Evolutionary conservation across 1,284 basidiomycete genomes (phyloP).

Genomic region (Trichosporon inkin): DNA sequence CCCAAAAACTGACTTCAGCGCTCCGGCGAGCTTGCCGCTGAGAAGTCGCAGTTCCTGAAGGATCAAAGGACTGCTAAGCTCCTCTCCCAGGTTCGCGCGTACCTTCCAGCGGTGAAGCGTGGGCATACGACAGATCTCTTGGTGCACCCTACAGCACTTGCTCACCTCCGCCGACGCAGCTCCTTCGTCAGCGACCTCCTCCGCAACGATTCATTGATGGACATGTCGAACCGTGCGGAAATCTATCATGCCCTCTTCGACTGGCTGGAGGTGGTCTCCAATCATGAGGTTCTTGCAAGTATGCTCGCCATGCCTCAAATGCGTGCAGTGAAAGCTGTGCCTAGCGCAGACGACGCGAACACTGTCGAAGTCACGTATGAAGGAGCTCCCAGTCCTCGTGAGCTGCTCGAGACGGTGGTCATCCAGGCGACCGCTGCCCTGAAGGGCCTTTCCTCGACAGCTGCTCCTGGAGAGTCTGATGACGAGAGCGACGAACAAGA

Average conservation of each 20-base stretch:
- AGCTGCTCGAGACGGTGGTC: conserved; percentile 78
- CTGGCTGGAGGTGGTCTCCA: conserved; percentile 88
- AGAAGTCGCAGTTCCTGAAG: conserved; percentile 63
- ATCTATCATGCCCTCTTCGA: conserved; percentile 84
- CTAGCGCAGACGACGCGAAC: conserved; percentile 13
- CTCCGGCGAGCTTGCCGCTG: conserved; percentile 70
- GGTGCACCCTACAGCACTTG: conserved; percentile 79
- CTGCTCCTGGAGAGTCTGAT: not conserved
- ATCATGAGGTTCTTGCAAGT: conserved; percentile 80
- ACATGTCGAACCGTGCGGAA: conserved; percentile 80
- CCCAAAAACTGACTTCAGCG: conserved; percentile 53
- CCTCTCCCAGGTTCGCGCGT: conserved; percentile 65
- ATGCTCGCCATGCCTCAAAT: conserved; percentile 97
- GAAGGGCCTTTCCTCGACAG: conserved; percentile 67
- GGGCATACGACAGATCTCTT: conserved; percentile 74
- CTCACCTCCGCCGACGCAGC: conserved; percentile 81
- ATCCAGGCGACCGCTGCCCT: conserved; percentile 83
- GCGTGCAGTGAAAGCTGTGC: conserved; percentile 51
- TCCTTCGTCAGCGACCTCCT: conserved; percentile 78
- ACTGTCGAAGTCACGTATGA: conserved; percentile 65
- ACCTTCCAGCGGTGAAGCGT: conserved; percentile 72
- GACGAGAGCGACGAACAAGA: not conserved
- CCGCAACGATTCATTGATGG: conserved; percentile 81
- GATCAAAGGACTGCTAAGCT: conserved; percentile 67
- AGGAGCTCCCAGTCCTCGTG: conserved; percentile 78